Percentiles rank a stretch among this genome's conserved stretches.
Evolutionary conservation across 176 grass and related monocot genomes (phyloP).

Genomic region (Olyra latifolia): DNA sequence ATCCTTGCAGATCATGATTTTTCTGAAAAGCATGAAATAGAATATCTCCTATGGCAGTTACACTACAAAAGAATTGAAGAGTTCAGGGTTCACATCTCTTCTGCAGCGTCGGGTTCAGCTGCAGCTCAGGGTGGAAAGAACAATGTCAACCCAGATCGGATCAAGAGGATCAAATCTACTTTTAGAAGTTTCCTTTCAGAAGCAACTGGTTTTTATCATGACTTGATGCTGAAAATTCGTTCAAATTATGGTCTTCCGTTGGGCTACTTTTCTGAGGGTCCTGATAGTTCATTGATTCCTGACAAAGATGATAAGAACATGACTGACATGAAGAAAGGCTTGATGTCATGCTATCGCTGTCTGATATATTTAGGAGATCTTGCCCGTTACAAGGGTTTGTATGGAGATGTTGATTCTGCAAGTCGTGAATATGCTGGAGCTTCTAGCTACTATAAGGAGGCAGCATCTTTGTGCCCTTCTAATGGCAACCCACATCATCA

Average conservation of each 20-base stretch:
- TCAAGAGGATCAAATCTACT: slow-evolving; percentile 69
- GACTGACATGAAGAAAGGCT: slow-evolving; percentile 63
- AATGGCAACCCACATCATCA: slow-evolving; percentile 97
- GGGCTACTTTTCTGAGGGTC: slow-evolving; percentile 57
- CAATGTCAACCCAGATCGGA: slow-evolving; percentile 55
- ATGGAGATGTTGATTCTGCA: slow-evolving; percentile 74
- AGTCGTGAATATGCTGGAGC: slow-evolving; percentile 73
- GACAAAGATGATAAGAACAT: slow-evolving; percentile 61
- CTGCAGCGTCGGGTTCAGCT: slow-evolving; percentile 27
- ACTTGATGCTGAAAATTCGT: slow-evolving; percentile 84
- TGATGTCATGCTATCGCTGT: slow-evolving; percentile 85
- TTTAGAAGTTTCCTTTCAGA: slow-evolving; percentile 89
- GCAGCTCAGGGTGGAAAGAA: slow-evolving; percentile 57
- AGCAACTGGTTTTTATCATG: slow-evolving; percentile 93
- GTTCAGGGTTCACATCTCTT: slow-evolving; percentile 67
- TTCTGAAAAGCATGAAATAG: slow-evolving; percentile 80
- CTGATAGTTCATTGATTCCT: slow-evolving; percentile 30
- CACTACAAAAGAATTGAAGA: slow-evolving; percentile 98
- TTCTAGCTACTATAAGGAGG: slow-evolving; percentile 88
- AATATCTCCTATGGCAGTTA: slow-evolving; percentile 89
- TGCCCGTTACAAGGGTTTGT: slow-evolving; percentile 89
- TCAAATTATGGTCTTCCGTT: slow-evolving; percentile 76
- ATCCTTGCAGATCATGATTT: slow-evolving; percentile 80
- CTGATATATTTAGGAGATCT: slow-evolving; percentile 99
- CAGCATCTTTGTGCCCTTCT: slow-evolving; percentile 65